Conservation (phyloP, 345 rosid genomes). For the Eucalyptus polyanthemos region DNA sequence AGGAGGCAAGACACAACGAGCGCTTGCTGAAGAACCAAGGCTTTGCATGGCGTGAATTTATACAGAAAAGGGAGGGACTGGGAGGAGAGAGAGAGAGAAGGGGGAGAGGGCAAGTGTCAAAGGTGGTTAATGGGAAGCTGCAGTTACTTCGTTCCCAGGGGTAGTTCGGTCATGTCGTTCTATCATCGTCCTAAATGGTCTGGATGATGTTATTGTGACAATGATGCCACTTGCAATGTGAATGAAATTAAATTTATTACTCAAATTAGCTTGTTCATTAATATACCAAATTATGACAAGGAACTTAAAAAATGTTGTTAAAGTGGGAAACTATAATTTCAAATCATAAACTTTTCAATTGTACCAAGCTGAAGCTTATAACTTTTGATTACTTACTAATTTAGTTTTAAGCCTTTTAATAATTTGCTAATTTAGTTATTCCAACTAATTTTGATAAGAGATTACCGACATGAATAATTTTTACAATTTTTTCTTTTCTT, state of each 20-base stretch:
- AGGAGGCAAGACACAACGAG: not conserved
- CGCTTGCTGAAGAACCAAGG: not conserved
- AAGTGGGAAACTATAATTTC: rapidly evolving
- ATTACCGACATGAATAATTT: not conserved
- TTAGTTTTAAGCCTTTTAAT: not conserved
- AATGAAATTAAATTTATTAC: not conserved
- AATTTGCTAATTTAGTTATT: not conserved
- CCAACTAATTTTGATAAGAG: rapidly evolving
- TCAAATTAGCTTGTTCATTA: not conserved
- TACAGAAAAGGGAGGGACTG: not conserved
- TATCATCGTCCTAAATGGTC: not conserved
- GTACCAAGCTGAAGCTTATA: rapidly evolving
- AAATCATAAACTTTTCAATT: rapidly evolving
- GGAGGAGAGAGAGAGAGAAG: not conserved
- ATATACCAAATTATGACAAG: not conserved
- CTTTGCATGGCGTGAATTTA: not conserved
- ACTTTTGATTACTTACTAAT: not conserved
- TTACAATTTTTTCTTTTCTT: not conserved
- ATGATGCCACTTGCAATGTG: not conserved
- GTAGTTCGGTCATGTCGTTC: not conserved
- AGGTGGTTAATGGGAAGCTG: not conserved
- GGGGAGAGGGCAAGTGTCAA: not conserved
- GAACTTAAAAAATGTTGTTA: not conserved
- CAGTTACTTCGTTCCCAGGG: not conserved
- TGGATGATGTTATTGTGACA: not conserved